These are phyloP conservation scores for Russula sp. DNA, from an alignment of 768 basidiomycete genomes.

Conservation along the genomic window DNA sequence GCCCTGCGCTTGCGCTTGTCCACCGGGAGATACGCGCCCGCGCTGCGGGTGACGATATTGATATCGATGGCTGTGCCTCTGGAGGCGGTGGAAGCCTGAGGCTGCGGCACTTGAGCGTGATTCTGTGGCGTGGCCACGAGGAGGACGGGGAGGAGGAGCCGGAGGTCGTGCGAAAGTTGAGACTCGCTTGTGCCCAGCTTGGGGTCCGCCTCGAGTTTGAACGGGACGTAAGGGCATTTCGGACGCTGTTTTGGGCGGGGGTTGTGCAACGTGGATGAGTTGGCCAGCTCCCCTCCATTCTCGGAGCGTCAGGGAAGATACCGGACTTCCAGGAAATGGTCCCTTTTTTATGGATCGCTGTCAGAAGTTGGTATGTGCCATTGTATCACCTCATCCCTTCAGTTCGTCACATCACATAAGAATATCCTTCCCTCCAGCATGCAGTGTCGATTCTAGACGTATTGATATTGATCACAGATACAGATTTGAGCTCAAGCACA, in stretches of 20 bases:
- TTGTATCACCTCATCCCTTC: no score
- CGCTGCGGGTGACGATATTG: conserved; percentile 18
- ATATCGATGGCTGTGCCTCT: conserved; percentile 32
- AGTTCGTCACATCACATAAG: no score
- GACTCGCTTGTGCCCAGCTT: conserved; percentile 55
- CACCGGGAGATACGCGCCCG: conserved; percentile 40
- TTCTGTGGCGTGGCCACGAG: conserved; percentile 46
- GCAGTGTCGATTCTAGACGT: no score
- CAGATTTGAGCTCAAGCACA: no score
- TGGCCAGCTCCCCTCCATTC: no score
- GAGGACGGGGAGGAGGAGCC: conserved; percentile 39
- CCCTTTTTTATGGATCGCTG: no score
- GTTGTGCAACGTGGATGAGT: neutral
- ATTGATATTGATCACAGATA: no score
- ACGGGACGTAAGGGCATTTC: conserved; percentile 43
- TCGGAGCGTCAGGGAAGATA: no score
- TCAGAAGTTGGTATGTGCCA: no score
- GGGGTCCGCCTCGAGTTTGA: conserved; percentile 51
- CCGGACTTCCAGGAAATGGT: no score
- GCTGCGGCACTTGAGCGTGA: conserved; percentile 45
- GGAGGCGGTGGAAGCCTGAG: conserved; percentile 38
- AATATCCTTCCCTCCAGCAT: no score
- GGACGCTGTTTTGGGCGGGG: conserved; percentile 26
- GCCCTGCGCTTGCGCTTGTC: conserved; percentile 50
- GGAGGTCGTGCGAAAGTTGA: conserved; percentile 43